These are phyloP conservation scores for Coprinellus aureogranulatus DNA, from an alignment of 768 basidiomycete genomes.

Conservation along the genomic window DNA sequence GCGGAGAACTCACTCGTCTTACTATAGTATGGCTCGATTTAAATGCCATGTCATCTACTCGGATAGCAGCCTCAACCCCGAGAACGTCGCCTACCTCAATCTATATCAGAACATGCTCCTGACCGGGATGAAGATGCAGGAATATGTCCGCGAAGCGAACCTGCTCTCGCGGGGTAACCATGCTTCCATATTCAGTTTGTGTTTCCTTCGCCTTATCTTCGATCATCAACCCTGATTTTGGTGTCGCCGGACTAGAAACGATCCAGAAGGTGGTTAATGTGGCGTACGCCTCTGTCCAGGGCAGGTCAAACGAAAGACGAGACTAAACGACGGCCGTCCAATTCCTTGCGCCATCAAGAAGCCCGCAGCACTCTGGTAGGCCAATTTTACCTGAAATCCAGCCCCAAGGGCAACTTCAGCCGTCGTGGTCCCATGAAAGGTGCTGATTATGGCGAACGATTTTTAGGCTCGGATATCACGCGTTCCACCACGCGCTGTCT, in stretches of 20 bases:
- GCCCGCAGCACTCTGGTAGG: constrained; percentile 60
- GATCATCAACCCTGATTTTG: not conserved
- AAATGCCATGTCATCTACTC: constrained; percentile 79
- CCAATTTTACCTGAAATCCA: too few relatives aligned
- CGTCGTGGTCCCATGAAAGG: too few relatives aligned
- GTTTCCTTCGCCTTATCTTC: not conserved
- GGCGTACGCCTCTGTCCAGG: constrained; percentile 50
- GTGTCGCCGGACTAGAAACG: constrained; percentile 41
- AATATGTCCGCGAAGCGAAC: constrained; percentile 70
- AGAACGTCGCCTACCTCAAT: constrained; percentile 66
- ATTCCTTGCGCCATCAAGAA: constrained; percentile 44
- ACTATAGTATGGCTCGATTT: constrained; percentile 61
- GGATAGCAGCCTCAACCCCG: constrained; percentile 68
- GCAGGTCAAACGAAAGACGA: constrained; percentile 41
- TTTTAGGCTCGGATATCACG: constrained; percentile 75
- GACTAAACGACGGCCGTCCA: constrained; percentile 29
- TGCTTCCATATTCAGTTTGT: constrained; percentile 55
- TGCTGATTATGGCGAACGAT: constrained; percentile 5
- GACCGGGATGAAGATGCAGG: constrained; percentile 82
- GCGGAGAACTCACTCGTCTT: not conserved
- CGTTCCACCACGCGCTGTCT: constrained; percentile 67
- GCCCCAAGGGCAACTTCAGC: too few relatives aligned
- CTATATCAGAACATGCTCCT: constrained; percentile 84
- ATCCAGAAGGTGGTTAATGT: constrained; percentile 61
- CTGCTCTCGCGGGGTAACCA: constrained; percentile 39